Base-by-base conservation (phyloP, 768 basidiomycete species). In the Lentinula boryana region DNA sequence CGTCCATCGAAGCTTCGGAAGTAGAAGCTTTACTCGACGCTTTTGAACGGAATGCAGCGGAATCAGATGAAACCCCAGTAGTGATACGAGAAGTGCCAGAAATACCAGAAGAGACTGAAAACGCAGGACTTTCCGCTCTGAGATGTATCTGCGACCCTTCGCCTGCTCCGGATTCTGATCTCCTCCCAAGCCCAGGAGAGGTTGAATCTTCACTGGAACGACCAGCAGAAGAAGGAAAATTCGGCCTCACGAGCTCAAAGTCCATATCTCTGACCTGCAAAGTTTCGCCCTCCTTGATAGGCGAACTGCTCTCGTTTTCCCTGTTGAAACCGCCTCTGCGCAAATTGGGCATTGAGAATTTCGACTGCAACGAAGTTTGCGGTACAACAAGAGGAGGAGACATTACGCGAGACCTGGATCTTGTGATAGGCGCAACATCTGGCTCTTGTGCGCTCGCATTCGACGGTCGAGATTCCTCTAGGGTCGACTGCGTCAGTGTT, bases 251-350 rank as follows among this genome's bases (percentile, higher is more conserved):
- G 13, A 92, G 80, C 72, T 91, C 88, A 64, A 93, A 93, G 64
- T 92, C 90, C 78, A 86, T 87, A 68, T 92, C 87, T 68, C 89
- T 76, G 7, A 92, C 87, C 59, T 93, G 90, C 5, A 91, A 78
- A 1, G 82, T 84, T 64, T 88, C 83, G 43, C 81, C 77, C 27
- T 70, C 72, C 56, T 62, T 66, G 7, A 69, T 67, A 5, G 56
- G 60, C 5, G 71, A 68, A 2, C 57, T 63, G 4, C 67, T 55
- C 54, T 64, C 69, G 13, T 78, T 76, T 53, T 73, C 72, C 23
- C 74, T 70, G 62, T 70, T 75, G 40, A 67, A 64, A 53, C 23
- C 43, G 12, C 74, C 77, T n/a, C 82, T 72, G 13, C 86, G 79
- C 5, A 91, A 75, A 53, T 82, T 85, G 1, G 88, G 87, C 4